Evolutionary conservation across 495 filamentous ascomycete species (phyloP), one percentile per base, ranked within the genome.

Genomic region (Xylaria castorea): DNA sequence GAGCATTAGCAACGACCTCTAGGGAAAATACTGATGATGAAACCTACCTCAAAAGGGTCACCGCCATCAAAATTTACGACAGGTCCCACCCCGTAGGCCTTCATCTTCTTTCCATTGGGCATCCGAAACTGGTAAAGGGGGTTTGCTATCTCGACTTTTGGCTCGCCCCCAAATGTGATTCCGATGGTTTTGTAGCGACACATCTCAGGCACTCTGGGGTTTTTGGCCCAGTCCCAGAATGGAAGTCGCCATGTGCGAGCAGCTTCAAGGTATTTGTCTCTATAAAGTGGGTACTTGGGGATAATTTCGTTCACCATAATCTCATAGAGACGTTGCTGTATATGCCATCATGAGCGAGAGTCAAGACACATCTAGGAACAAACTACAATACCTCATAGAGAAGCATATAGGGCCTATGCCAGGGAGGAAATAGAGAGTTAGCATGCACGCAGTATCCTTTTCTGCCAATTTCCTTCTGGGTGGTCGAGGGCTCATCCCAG

Each of bases 151-250:
- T 55, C 57, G 75, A 79, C 75, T 61, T 51, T 70, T 58, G 53
- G 74, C 78, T 74, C 72, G 64, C 75, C 71, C 11, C 80, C 80
- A 68, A 87, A 80, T 20, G 66, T 75, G 38, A 88, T 80, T 11
- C 36, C 79, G 0, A 81, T 73, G 0, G 22, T 22, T 20, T 46
- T 51, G 5, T 60, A 46, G 14, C 64, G 80, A 69, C 50, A 74
- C 81, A 73, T 83, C 50, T 68, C 73, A n/a, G 81, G 81, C 68
- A 82, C 80, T 44, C 73, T 79, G 67, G 82, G 70, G 60, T 78
- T 82, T 22, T 76, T 75, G 6, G 84, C 86, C 87, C 88, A 90
- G 78, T 90, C 88, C 82, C 87, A 90, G 73, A 86, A 90, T 4
- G 87, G 87, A 12, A 87, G 70, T 11, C 88, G 81, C 67, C 88